Evolutionary conservation across 495 filamentous ascomycete species (phyloP), one percentile per base, ranked within the genome.

Genomic region (Penicillium bovifimosum): DNA sequence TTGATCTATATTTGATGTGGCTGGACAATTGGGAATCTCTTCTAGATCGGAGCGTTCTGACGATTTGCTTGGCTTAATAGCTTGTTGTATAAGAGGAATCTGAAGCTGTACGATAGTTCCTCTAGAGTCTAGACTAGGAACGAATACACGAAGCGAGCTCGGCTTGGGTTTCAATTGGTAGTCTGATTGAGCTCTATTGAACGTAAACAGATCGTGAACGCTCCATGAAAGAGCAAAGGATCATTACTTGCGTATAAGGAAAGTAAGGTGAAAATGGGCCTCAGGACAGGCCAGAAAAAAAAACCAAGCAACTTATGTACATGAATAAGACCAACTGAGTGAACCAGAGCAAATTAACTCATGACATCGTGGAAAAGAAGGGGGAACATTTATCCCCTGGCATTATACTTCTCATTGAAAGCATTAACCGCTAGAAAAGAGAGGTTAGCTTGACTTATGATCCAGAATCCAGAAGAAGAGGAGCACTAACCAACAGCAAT

Each of bases 391-490:
- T 69, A 82, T 59, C 79, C 79, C 61, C 79, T 78, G n/a, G 76
- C 75, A 70, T 81, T 84, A 67, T 83, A 84, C 65, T 80, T 81
- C 61, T 86, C 83, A 64, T 86, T 86, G 66, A 84, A 86, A 47
- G 83, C 83, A 70, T 84, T 85, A 18, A 86, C 83, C 54, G 83
- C 83, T 76, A 46, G 14, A 41, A 31, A 13, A 47, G 6, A 51
- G 3, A 35, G 4, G n/a, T 5, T 58, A 72, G 58, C 40, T 29
- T 36, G 9, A 7, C 3, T 1, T 27, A 24, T 27, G 9, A 20
- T 34, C 0, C n/a, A 49, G 14, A n/a, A n/a, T n/a, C n/a, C 16
- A 33, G 31, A 11, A 36, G 16, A 4, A 13, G n/a, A 1, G 9
- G 10, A 57, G n/a, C 27, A 64, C 71, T 66, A 48, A 76, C 74